Base-by-base conservation (phyloP, 768 basidiomycete genomes). In the Neoboletus brunneissimus region DNA sequence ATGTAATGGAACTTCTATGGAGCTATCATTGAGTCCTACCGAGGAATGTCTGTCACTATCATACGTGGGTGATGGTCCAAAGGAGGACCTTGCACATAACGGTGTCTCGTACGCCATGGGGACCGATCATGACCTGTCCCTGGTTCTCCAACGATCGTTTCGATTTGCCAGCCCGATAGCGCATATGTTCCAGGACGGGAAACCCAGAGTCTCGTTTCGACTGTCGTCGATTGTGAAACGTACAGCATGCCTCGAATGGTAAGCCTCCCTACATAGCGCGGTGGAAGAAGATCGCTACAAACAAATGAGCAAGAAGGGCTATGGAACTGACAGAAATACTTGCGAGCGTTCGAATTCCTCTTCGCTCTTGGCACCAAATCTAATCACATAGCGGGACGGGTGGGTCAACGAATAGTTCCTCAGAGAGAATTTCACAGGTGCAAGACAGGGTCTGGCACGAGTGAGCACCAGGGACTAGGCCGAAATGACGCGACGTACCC, bases 321-420 rank as follows among this genome's bases (percentile, higher is more conserved):
- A 45, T n/a, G 4, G 11, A 48, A 34, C 22, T 37, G 35, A 20
- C 49, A 48, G 35, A 56, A 57, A 37, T 27, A 63, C 62, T 53
- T 55, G 59, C 63, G 50, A 61, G 65, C 66, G 62, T 40, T 56
- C 71, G 41, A 55, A 59, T 54, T 55, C 54, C 29, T 49, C 62
- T 60, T 54, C 51, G 27, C 23, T 58, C 54, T 70, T 62, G 12
- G 68, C 62, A 57, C 70, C 64, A 9, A 90, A 66, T 57, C 73
- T 80, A 15, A 93, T 71, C 38, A 80, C 74, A 62, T 82, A 90
- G 43, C 81, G 77, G n/a, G 77, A 77, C 18, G 80, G 70, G 50
- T 84, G 77, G 1, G 85, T 83, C 40, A 83, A 72, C 0, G 94
- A 96, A 59, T 85, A 79, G 66, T 95, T 96, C 29, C 82, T 80